Percentiles rank a stretch among this genome's conserved stretches.
phyloP scores from a whole-genome alignment of 2,329 filamentous ascomycete species.

The Hypoxylon sp. region DNA sequence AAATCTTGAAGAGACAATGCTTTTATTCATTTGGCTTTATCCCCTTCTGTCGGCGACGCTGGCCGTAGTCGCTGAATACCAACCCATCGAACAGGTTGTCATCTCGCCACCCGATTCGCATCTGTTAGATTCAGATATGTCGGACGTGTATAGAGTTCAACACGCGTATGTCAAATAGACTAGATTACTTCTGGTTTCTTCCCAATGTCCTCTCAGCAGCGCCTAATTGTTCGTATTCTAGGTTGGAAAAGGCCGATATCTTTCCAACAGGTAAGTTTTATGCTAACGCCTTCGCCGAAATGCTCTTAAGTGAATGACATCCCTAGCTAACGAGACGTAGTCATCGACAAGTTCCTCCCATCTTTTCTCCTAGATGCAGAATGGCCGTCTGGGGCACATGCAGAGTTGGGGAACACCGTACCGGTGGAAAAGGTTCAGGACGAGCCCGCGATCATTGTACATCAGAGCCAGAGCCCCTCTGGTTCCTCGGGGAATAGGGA shows the following conservation, averaged over 20 bases:
- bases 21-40: slow-evolving; percentile 9
- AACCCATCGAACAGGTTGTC: slow-evolving; percentile 17
- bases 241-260: slow-evolving; percentile 43
- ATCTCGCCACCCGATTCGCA: slow-evolving; percentile 12
- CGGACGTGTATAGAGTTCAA: slow-evolving; percentile 35
- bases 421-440: slow-evolving; percentile 55
- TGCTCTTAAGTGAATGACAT: neutral
- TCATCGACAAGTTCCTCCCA: slow-evolving; percentile 72
- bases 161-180: slow-evolving; percentile 23
- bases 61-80: slow-evolving; percentile 7
- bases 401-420: slow-evolving; percentile 68
- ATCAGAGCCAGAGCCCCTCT: slow-evolving; percentile 24
- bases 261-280: slow-evolving; percentile 51
- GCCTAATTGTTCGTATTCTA: slow-evolving; percentile 14
- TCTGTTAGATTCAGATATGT: slow-evolving; percentile 23
- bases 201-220: neutral
- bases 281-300: neutral
- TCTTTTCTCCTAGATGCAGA: slow-evolving; percentile 66
- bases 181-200: neutral
- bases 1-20: neutral
- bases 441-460: slow-evolving; percentile 54
- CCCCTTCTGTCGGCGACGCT: slow-evolving; percentile 14
- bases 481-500: slow-evolving; percentile 21
- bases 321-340: slow-evolving; percentile 45
- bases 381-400: slow-evolving; percentile 59